A percentile compares a stretch with the other conserved stretches of the same genome.
Evolutionary conservation across 345 rosid genomes (phyloP).

Genomic region (Rhizophora mangle): DNA sequence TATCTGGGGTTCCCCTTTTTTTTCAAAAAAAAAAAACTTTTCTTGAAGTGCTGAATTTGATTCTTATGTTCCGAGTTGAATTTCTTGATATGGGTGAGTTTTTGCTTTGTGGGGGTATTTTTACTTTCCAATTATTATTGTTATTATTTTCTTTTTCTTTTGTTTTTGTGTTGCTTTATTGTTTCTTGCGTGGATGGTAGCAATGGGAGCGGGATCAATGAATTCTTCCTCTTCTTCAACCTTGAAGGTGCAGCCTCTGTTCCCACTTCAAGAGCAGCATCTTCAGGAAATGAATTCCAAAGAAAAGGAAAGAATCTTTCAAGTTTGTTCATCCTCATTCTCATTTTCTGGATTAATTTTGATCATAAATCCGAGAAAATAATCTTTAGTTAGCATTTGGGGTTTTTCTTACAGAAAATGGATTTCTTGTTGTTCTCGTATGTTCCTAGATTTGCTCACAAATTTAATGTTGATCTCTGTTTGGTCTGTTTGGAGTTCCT

Average conservation of each 20-base stretch:
- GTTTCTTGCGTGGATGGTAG: not conserved
- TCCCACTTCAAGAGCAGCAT: slow-evolving; percentile 44
- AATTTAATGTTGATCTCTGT: not conserved
- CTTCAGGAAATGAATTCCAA: slow-evolving; percentile 40
- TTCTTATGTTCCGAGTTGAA: too few species aligned
- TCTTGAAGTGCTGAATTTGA: too few species aligned
- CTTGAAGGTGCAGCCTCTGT: slow-evolving; percentile 33
- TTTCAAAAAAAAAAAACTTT: too few species aligned
- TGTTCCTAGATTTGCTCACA: too few species aligned
- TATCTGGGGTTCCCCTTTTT: not conserved
- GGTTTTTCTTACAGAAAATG: too few species aligned
- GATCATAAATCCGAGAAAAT: too few species aligned
- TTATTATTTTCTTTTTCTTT: not conserved
- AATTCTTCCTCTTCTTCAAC: slow-evolving; percentile 18
- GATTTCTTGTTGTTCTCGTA: too few species aligned
- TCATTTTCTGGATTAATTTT: too few species aligned
- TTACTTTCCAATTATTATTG: not conserved
- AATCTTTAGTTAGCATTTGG: too few species aligned
- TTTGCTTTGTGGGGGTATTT: not conserved
- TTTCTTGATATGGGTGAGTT: too few species aligned
- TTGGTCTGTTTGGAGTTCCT: not conserved
- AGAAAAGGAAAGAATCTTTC: slow-evolving; percentile 33
- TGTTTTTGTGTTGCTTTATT: not conserved
- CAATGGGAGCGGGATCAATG: slow-evolving; percentile 30
- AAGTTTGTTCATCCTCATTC: too few species aligned